phyloP scores from a whole-genome alignment of 1,284 basidiomycete genomes.

The Austroboletus novae-zelandiae region DNA sequence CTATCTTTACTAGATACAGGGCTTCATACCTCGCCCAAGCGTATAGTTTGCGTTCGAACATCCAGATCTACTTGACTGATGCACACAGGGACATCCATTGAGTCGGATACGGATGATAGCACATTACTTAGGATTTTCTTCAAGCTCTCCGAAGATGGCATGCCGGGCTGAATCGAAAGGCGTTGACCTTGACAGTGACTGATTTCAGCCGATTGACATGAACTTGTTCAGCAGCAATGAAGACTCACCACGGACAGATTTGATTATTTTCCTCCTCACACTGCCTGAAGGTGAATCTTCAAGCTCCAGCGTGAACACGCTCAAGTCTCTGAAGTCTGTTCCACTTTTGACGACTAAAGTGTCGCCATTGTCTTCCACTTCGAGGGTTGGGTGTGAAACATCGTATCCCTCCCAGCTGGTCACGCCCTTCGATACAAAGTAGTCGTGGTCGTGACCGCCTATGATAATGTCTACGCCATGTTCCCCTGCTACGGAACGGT shows the following conservation, averaged over 20 bases:
- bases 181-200: constrained; percentile 49
- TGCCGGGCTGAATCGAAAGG: constrained; percentile 60
- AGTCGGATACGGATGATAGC: constrained; percentile 68
- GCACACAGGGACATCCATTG: constrained; percentile 74
- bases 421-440: constrained; percentile 79
- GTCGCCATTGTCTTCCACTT: constrained; percentile 77
- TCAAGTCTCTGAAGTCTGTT: constrained; percentile 88
- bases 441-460: constrained; percentile 90
- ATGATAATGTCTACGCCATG: constrained; percentile 87
- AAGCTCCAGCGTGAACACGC: constrained; percentile 69
- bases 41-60: constrained; percentile 71
- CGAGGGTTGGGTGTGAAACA: constrained; percentile 53
- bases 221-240: background rate
- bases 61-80: constrained; percentile 70
- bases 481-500: constrained; percentile 41
- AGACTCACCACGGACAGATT: constrained; percentile 53
- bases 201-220: background rate
- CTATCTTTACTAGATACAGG: background rate
- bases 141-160: constrained; percentile 58
- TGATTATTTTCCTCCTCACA: constrained; percentile 68
- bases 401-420: constrained; percentile 73
- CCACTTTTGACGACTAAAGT: constrained; percentile 82
- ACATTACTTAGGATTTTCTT: constrained; percentile 62
- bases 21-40: constrained; percentile 58
- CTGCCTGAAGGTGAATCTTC: constrained; percentile 59